These are phyloP conservation scores for Globisporangium alternatum DNA, from an alignment of 352 stramenopile genomes.

Conservation along the genomic window DNA sequence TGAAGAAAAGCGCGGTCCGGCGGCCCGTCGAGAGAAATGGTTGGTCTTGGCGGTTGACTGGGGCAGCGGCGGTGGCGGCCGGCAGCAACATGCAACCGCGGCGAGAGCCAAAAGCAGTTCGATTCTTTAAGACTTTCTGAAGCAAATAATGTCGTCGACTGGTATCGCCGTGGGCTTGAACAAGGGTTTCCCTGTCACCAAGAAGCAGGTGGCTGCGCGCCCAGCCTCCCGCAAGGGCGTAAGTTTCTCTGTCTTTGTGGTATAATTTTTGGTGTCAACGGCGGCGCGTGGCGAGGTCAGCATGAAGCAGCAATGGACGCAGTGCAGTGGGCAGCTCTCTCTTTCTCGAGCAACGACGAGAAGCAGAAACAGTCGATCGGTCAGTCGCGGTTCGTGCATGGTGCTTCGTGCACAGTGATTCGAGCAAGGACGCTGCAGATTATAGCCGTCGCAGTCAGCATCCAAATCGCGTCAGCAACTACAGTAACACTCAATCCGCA, in stretches of 20 bases:
- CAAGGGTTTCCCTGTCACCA: constrained; percentile 92
- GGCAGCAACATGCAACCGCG: constrained; percentile 5
- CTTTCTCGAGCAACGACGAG: not conserved
- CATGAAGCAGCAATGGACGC: not conserved
- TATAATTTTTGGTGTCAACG: not conserved
- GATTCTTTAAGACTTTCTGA: constrained; percentile 88
- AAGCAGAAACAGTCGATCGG: not conserved
- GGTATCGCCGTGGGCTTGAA: constrained; percentile 90
- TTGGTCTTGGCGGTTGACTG: constrained; percentile 21
- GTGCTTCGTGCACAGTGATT: not conserved
- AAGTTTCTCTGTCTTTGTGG: constrained; percentile 39
- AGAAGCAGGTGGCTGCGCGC: constrained; percentile 86
- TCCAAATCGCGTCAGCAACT: not conserved
- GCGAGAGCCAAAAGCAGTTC: constrained; percentile 45
- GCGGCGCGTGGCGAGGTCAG: not conserved
- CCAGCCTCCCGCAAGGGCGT: constrained; percentile 89
- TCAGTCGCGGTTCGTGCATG: not conserved
- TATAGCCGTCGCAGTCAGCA: not conserved
- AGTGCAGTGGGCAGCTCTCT: not conserved
- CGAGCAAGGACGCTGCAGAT: not conserved
- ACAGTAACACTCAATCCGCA: not conserved
- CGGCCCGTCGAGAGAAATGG: constrained; percentile 19
- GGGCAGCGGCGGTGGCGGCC: not conserved
- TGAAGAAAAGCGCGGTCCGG: constrained; percentile 5
- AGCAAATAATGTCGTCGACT: constrained; percentile 89